phyloP scores from a whole-genome alignment of 2,329 filamentous ascomycete genomes.

The Colletotrichum sp. region DNA sequence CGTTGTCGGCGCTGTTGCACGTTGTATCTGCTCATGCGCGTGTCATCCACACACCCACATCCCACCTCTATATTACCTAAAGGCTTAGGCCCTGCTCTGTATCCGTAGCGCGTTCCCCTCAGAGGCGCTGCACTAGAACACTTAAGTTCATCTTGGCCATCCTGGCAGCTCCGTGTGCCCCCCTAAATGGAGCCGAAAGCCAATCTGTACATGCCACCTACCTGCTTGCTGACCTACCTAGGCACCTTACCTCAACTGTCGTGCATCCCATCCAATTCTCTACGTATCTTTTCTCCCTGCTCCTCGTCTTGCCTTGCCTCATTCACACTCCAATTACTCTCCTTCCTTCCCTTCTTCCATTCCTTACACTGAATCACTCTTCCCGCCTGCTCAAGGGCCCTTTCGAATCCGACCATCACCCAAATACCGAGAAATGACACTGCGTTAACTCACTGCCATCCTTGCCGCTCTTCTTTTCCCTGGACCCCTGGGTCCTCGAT shows the following conservation, averaged over 20 bases:
- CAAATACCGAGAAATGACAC: slow-evolving; percentile 7
- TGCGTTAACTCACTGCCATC: background rate
- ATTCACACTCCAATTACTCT: background rate
- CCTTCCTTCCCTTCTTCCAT: background rate
- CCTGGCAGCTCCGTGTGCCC: background rate
- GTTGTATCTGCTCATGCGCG: background rate
- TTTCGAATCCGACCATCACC: background rate
- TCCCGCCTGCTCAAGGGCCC: background rate
- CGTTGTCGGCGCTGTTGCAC: background rate
- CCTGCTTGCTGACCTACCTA: background rate
- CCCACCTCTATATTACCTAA: background rate
- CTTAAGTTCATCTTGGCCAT: background rate
- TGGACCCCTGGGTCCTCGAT: background rate
- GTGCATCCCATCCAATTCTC: background rate
- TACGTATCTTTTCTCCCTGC: slow-evolving; percentile 7
- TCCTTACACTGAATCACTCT: background rate
- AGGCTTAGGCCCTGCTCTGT: background rate
- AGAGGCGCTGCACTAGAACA: background rate
- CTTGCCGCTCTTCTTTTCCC: background rate
- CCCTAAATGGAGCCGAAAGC: background rate
- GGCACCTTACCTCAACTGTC: background rate
- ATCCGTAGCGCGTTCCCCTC: background rate
- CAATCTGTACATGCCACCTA: slow-evolving; percentile 6
- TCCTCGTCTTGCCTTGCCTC: background rate
- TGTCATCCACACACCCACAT: background rate